Percentiles rank a stretch among this genome's conserved stretches.
These are phyloP conservation scores for Epichloe festucae DNA, from an alignment of 2,329 filamentous ascomycete genomes.

Conservation along the genomic window DNA sequence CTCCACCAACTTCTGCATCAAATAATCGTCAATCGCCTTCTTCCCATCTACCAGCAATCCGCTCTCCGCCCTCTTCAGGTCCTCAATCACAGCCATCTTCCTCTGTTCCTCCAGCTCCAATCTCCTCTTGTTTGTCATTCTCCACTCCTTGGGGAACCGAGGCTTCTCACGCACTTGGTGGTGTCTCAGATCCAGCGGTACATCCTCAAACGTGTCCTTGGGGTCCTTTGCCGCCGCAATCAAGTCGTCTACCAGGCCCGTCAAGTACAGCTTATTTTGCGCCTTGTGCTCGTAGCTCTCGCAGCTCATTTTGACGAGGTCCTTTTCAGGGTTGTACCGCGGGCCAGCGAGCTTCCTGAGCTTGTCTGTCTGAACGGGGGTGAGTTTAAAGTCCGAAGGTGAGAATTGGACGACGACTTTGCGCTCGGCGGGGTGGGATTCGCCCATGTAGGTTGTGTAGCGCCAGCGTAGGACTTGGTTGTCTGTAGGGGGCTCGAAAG, in stretches of 20 bases:
- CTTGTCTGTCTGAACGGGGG: slow-evolving; percentile 57
- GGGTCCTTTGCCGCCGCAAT: slow-evolving; percentile 65
- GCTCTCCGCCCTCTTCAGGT: slow-evolving; percentile 38
- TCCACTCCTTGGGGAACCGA: slow-evolving; percentile 74
- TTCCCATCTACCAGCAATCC: slow-evolving; percentile 48
- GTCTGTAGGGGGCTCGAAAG: slow-evolving; percentile 60
- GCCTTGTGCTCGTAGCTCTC: slow-evolving; percentile 80
- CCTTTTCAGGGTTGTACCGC: slow-evolving; percentile 75
- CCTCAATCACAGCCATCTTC: slow-evolving; percentile 34
- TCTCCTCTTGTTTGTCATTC: slow-evolving; percentile 57
- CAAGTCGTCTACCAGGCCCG: slow-evolving; percentile 61
- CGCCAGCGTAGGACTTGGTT: slow-evolving; percentile 76
- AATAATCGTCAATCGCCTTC: slow-evolving; percentile 28
- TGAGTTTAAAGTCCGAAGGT: slow-evolving; percentile 58
- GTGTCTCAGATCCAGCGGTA: slow-evolving; percentile 82
- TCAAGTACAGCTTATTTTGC: slow-evolving; percentile 94
- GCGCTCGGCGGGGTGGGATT: slow-evolving; percentile 76
- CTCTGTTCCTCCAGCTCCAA: slow-evolving; percentile 51
- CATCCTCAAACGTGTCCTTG: slow-evolving; percentile 71
- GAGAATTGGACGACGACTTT: slow-evolving; percentile 93
- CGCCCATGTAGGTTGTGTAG: slow-evolving; percentile 93
- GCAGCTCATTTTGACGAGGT: slow-evolving; percentile 78
- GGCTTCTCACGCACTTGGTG: slow-evolving; percentile 56
- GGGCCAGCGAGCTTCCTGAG: slow-evolving; percentile 76
- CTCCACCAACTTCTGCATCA: slow-evolving; percentile 20